These are phyloP conservation scores for Penicillium crystallinum DNA, from an alignment of 495 filamentous ascomycete genomes.

Conservation along the genomic window DNA sequence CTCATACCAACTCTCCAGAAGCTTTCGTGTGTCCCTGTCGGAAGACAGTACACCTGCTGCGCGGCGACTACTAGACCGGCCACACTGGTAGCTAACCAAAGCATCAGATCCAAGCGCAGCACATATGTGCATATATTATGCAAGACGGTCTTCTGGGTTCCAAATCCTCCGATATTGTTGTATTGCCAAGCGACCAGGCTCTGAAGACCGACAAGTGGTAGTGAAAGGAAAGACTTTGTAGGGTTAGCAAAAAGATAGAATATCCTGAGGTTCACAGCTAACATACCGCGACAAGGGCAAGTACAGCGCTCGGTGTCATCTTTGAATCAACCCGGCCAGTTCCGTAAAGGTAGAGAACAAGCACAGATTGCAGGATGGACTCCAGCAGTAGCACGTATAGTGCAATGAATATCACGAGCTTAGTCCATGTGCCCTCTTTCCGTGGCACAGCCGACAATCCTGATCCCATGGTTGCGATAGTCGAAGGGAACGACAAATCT, in stretches of 20 bases:
- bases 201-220: conserved; percentile 37
- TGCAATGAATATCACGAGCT: conserved; percentile 38
- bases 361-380: conserved; percentile 34
- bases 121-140: conserved; percentile 38
- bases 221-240: conserved; percentile 34
- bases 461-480: conserved; percentile 23
- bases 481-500: not conserved
- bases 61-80: conserved; percentile 40
- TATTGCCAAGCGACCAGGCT: conserved; percentile 45
- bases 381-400: conserved; percentile 38
- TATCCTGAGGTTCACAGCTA: not conserved
- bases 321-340: conserved; percentile 34
- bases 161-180: conserved; percentile 35
- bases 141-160: conserved; percentile 30
- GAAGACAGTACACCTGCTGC: conserved; percentile 36
- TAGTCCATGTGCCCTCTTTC: conserved; percentile 37
- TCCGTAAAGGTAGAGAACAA: conserved; percentile 39
- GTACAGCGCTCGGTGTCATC: conserved; percentile 40
- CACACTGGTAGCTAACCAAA: conserved; percentile 40
- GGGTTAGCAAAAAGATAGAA: conserved; percentile 2
- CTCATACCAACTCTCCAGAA: conserved; percentile 40
- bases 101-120: conserved; percentile 30
- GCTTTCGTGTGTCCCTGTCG: conserved; percentile 17
- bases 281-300: conserved; percentile 37
- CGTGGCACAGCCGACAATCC: conserved; percentile 17